Evolutionary conservation across 148 eudicot genomes (phyloP), one percentile per base, ranked within the genome.

Genomic region (Spergularia marina): DNA sequence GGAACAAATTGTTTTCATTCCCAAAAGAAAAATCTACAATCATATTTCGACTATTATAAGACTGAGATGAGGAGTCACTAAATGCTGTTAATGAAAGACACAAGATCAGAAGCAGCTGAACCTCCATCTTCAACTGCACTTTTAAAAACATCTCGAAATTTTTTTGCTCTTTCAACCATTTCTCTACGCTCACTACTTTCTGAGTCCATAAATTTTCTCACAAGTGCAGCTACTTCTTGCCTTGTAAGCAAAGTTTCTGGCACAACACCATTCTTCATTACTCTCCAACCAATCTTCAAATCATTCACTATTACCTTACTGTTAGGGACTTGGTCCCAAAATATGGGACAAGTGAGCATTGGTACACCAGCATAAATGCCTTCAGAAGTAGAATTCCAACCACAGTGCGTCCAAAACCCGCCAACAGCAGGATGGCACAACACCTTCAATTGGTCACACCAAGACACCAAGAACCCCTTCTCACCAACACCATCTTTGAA

Each of bases 331-430:
- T 85, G 87, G 68, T 88, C 89, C 87, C 74, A 73, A 5, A 80
- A 49, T 52, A 85, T 75, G 0, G 90, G 88, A 18, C 66, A 82
- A 0, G 87, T 78, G 6, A 85, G 84, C 82, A 85, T 76, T 0
- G 87, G 92, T 25, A 85, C 61, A 7, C 92, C 90, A 0, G 83
- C 83, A 18, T 74, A 85, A 15, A 77, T 63, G 61, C 79, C 82
- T 77, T 89, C 90, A 53, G 55, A 80, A 12, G 85, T 84, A 7
- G 92, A 89, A 67, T 83, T 89, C 91, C 88, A 88, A 2, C 87
- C 89, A 39, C 85, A 86, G n/a, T 85, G 91, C 10, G 89, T 72
- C 89, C 83, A 87, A 74, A 89, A 89, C 14, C 85, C 89, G 0
- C 90, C 86, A 2, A 84, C 53, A 0, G 87, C 74, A 61, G 81